Percentiles rank a stretch among this genome's conserved stretches.
Evolutionary conservation across 1,284 basidiomycete genomes (phyloP).

Genomic region (Puccinia polysora): DNA sequence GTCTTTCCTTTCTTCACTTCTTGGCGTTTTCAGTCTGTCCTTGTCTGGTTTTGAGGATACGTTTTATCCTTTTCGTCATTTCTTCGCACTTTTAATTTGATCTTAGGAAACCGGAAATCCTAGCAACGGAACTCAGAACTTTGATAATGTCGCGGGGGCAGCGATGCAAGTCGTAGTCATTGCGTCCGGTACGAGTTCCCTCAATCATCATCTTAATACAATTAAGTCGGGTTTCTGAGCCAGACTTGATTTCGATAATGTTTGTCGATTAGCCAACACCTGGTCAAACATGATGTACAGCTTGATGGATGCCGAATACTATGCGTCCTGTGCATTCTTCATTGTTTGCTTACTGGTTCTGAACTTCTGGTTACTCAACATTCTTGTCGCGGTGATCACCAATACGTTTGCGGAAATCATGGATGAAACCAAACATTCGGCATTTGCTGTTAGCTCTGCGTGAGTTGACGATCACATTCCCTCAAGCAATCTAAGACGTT

Average conservation of each 20-base stretch:
- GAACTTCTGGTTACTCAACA: constrained; percentile 63
- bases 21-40: background rate
- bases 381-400: constrained; percentile 93
- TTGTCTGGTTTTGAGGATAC: background rate
- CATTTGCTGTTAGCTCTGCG: constrained; percentile 71
- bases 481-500: background rate
- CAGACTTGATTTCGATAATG: too few relatives aligned
- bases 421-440: constrained; percentile 80
- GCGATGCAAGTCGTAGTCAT: constrained; percentile 80
- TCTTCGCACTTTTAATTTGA: background rate
- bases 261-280: constrained; percentile 51
- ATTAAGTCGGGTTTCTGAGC: too few relatives aligned
- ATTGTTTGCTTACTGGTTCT: constrained; percentile 60
- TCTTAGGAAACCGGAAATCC: constrained; percentile 64
- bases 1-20: background rate
- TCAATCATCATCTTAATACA: too few relatives aligned
- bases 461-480: constrained; percentile 42
- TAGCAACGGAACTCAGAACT: constrained; percentile 66
- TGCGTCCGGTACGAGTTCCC: constrained; percentile 67
- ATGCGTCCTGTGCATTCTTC: constrained; percentile 80
- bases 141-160: constrained; percentile 82
- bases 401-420: constrained; percentile 89
- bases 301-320: constrained; percentile 88
- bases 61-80: background rate
- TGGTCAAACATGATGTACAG: constrained; percentile 71